phyloP scores from a whole-genome alignment of 371 early-diverging fungal genomes.

The Zychaea mexicana region DNA sequence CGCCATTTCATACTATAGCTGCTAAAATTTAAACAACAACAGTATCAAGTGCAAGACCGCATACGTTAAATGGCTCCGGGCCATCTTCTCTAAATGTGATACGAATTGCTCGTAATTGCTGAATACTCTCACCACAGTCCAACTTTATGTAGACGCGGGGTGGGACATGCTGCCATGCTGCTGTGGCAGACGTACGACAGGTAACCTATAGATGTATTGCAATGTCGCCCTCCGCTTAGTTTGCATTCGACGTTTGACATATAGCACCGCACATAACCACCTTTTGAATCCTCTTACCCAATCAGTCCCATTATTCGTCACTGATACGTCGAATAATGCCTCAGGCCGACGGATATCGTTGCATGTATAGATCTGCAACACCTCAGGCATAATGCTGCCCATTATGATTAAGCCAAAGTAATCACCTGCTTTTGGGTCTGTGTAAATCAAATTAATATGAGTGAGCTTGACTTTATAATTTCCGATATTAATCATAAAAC shows the following conservation, averaged over 20 bases:
- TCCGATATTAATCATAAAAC: constrained; percentile 5
- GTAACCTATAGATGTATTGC: background rate
- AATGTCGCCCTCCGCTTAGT: background rate
- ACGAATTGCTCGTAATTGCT: constrained; percentile 26
- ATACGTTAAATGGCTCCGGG: constrained; percentile 36
- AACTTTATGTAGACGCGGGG: background rate
- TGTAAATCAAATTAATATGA: background rate
- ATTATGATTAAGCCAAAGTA: constrained; percentile 57
- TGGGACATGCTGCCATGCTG: constrained; percentile 7
- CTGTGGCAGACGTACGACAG: background rate
- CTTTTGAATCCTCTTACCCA: too few species aligned
- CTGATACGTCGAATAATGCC: constrained; percentile 24
- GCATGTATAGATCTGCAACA: constrained; percentile 29
- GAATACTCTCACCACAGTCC: constrained; percentile 2
- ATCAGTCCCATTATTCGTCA: constrained; percentile 20
- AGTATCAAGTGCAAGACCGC: constrained; percentile 37
- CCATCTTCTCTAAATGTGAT: constrained; percentile 27
- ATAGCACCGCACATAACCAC: too few species aligned
- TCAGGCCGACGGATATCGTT: constrained; percentile 28
- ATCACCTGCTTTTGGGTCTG: constrained; percentile 40
- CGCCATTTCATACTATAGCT: background rate
- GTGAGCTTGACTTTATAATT: background rate
- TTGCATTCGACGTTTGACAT: too few species aligned
- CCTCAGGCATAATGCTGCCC: constrained; percentile 26
- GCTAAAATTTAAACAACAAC: constrained; percentile 26